Percentiles rank a stretch among this genome's conserved stretches.
Conservation (phyloP, 164 flowering plant species). For the Cinnamomum chago region DNA sequence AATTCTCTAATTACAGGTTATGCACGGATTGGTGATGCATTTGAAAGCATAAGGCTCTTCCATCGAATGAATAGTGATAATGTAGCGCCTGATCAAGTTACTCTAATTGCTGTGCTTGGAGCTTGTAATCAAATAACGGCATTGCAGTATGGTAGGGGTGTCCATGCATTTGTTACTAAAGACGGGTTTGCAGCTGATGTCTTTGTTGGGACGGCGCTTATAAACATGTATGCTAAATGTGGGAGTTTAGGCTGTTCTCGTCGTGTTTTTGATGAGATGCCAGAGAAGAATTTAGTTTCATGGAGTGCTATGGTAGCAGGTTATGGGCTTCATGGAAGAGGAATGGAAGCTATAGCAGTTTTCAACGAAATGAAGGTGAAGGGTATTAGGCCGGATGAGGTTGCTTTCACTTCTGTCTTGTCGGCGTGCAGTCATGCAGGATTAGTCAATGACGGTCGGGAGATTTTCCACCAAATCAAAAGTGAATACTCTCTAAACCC, state of each 20-base stretch:
- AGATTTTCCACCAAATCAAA: conserved; percentile 29
- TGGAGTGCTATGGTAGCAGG: conserved; percentile 50
- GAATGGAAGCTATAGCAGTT: conserved; percentile 32
- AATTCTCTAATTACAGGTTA: conserved; percentile 24
- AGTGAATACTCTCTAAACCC: conserved; percentile 28
- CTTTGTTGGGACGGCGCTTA: conserved; percentile 34
- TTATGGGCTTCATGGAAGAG: conserved; percentile 40
- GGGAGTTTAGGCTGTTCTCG: conserved; percentile 35
- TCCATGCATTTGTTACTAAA: conserved; percentile 19
- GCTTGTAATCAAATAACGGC: conserved; percentile 27
- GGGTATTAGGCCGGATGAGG: conserved; percentile 37
- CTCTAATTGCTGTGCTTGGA: conserved; percentile 19
- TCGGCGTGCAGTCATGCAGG: conserved; percentile 57
- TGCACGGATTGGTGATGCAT: conserved; percentile 14
- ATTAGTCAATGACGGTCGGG: conserved; percentile 34
- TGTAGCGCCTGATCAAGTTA: conserved; percentile 27
- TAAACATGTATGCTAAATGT: conserved; percentile 60
- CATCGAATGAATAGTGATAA: conserved; percentile 25
- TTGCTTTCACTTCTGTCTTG: conserved; percentile 38
- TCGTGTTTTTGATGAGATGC: conserved; percentile 37
- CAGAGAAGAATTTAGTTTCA: conserved; percentile 31
- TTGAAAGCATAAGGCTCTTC: conserved; percentile 24
- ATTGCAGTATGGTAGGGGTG: conserved; percentile 21
- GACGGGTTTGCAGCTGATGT: conserved; percentile 14
- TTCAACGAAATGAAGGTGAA: conserved; percentile 28